These are phyloP conservation scores for Sutorius australiensis DNA, from an alignment of 768 basidiomycete species.

Conservation along the genomic window DNA sequence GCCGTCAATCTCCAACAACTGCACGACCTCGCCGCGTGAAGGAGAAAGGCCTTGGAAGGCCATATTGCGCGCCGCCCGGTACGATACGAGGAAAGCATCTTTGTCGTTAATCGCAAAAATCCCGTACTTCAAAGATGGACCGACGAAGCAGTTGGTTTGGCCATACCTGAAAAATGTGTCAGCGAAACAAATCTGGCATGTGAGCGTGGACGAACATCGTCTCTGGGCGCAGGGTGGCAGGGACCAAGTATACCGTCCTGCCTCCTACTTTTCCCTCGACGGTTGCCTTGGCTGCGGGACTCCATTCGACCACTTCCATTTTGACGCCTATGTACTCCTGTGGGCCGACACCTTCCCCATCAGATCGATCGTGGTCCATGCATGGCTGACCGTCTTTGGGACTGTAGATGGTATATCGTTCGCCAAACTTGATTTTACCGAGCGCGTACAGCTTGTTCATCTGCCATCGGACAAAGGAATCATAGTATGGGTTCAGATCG, in stretches of 20 bases:
- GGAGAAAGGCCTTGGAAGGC: slow-evolving; percentile 86
- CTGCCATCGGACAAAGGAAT: slow-evolving; percentile 97
- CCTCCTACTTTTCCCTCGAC: slow-evolving; percentile 68
- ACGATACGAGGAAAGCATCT: slow-evolving; percentile 85
- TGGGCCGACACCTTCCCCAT: slow-evolving; percentile 92
- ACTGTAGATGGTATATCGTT: slow-evolving; percentile 97
- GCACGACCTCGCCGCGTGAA: slow-evolving; percentile 65
- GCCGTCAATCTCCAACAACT: slow-evolving; percentile 77
- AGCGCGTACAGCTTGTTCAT: slow-evolving; percentile 85
- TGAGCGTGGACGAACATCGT: slow-evolving; percentile 57
- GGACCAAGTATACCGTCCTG: slow-evolving; percentile 87
- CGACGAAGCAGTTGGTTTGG: slow-evolving; percentile 97
- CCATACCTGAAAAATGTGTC: slow-evolving; percentile 67
- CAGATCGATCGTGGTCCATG: slow-evolving; percentile 98
- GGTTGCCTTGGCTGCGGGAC: slow-evolving; percentile 58
- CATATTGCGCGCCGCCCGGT: slow-evolving; percentile 96
- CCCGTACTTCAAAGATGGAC: slow-evolving; percentile 86
- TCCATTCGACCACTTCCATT: slow-evolving; percentile 90
- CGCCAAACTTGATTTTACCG: slow-evolving; percentile 96
- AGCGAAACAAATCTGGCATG: neutral
- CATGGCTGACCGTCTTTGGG: slow-evolving; percentile 99
- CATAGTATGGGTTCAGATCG: slow-evolving; percentile 94
- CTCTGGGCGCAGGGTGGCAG: slow-evolving; percentile 93
- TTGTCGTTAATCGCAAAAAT: slow-evolving; percentile 83
- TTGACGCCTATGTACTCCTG: slow-evolving; percentile 95